Percentiles rank a stretch among this genome's conserved stretches.
These are phyloP conservation scores for Grifola frondosa DNA, from an alignment of 1,284 basidiomycete species.

Conservation along the genomic window DNA sequence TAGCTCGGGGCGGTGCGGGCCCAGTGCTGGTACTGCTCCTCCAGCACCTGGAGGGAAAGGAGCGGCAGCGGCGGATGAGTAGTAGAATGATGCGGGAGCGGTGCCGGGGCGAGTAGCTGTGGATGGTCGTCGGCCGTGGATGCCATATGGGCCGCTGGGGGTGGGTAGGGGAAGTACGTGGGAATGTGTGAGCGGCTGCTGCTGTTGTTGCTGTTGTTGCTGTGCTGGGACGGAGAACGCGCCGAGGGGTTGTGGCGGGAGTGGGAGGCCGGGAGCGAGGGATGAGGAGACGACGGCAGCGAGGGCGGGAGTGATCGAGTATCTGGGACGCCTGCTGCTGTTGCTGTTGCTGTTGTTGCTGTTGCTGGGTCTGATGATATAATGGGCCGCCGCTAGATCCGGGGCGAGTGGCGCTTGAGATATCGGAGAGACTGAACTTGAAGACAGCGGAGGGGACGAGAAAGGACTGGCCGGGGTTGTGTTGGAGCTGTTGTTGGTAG, in stretches of 20 bases:
- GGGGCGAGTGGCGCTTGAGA: conserved; percentile 41
- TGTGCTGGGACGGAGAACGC: conserved; percentile 30
- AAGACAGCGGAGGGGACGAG: conserved; percentile 54
- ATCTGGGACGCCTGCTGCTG: conserved; percentile 29
- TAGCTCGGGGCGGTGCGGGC: conserved; percentile 43
- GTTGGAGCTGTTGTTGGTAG: conserved; percentile 41
- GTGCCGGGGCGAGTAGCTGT: conserved; percentile 60
- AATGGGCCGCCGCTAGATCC: conserved; percentile 48
- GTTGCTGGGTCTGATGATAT: too few relatives aligned
- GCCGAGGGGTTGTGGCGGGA: conserved; percentile 26
- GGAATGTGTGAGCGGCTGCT: conserved; percentile 39
- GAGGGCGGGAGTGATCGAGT: conserved; percentile 67
- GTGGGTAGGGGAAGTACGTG: conserved; percentile 48
- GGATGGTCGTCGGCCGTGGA: conserved; percentile 39
- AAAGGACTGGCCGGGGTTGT: conserved; percentile 63
- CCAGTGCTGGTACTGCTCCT: conserved; percentile 38
- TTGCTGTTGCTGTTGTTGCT: conserved; percentile 42
- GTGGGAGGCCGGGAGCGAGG: conserved; percentile 44
- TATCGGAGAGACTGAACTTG: conserved; percentile 47
- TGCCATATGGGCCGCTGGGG: conserved; percentile 25
- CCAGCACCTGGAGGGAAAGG: conserved; percentile 48
- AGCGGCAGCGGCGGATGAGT: conserved; percentile 35
- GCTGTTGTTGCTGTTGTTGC: conserved; percentile 24
- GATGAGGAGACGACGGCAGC: conserved; percentile 69
- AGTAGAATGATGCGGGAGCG: conserved; percentile 58